Percentiles rank a stretch among this genome's conserved stretches.
Evolutionary conservation across 2,329 filamentous ascomycete species (phyloP).

Genomic region (Paradendryphiella salina): DNA sequence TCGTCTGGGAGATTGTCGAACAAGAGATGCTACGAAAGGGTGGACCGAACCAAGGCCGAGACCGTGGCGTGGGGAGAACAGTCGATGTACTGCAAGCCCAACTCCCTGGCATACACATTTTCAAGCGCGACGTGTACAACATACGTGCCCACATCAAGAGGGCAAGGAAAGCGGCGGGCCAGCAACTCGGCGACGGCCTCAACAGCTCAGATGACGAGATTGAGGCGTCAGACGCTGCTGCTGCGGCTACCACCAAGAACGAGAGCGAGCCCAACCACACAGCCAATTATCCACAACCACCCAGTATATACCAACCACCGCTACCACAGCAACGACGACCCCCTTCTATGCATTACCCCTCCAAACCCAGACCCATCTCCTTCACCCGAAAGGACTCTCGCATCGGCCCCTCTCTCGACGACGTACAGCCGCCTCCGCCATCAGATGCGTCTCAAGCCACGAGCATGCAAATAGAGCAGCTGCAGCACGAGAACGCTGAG

Average conservation of each 20-base stretch:
- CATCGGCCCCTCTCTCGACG: conserved; percentile 30
- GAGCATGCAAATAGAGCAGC: conserved; percentile 22
- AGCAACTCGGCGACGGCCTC: conserved; percentile 31
- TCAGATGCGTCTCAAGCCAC: not conserved
- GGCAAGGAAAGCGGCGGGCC: conserved; percentile 35
- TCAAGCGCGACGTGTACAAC: conserved; percentile 45
- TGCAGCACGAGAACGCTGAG: conserved; percentile 30
- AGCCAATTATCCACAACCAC: not conserved
- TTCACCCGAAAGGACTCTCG: conserved; percentile 1
- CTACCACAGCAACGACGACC: too few species aligned
- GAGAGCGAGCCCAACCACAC: not conserved
- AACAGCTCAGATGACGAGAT: conserved; percentile 22
- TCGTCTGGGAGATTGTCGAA: conserved; percentile 44
- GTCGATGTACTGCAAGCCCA: conserved; percentile 36
- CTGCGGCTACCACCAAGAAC: not conserved
- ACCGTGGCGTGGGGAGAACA: conserved; percentile 39
- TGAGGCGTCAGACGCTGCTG: not conserved
- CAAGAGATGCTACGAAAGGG: conserved; percentile 41
- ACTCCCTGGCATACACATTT: conserved; percentile 41
- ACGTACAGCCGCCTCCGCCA: conserved; percentile 11
- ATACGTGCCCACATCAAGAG: conserved; percentile 43
- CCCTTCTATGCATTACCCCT: too few species aligned
- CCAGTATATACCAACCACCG: not conserved
- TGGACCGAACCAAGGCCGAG: conserved; percentile 31
- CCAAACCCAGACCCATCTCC: not conserved